Evolutionary conservation across 106 monocot genomes (phyloP).

Genomic region (Agapanthus africanus): DNA sequence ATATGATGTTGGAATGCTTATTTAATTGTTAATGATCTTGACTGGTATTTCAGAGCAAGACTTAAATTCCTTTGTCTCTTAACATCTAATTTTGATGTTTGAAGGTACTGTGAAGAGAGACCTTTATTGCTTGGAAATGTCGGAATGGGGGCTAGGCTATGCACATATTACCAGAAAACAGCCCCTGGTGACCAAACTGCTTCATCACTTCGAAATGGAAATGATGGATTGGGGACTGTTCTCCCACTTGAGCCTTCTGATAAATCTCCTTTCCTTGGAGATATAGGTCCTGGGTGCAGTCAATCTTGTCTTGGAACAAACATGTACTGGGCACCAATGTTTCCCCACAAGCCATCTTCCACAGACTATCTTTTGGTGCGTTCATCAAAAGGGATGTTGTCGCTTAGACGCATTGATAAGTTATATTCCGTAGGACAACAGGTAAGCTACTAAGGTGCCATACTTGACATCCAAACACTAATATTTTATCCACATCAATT

Average conservation of each 20-base stretch:
- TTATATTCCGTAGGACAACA: constrained; percentile 84
- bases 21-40: background rate
- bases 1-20: background rate
- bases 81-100: constrained; percentile 1
- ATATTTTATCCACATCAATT: background rate
- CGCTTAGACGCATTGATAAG: constrained; percentile 81
- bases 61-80: background rate
- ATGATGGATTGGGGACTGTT: constrained; percentile 53
- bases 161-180: constrained; percentile 88
- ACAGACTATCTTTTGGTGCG: constrained; percentile 95
- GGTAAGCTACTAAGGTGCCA: constrained; percentile 22
- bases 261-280: constrained; percentile 95
- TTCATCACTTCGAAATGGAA: constrained; percentile 49
- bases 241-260: constrained; percentile 79
- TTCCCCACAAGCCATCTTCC: constrained; percentile 70
- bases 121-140: constrained; percentile 78
- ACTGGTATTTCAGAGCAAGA: background rate
- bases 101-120: constrained; percentile 95
- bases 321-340: constrained; percentile 84
- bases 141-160: constrained; percentile 95
- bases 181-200: constrained; percentile 65
- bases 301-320: constrained; percentile 90
- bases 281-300: constrained; percentile 69
- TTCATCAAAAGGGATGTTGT: constrained; percentile 78
- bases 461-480: background rate